These are phyloP conservation scores for Testicularia cyperi DNA, from an alignment of 1,284 basidiomycete species.

Conservation along the genomic window DNA sequence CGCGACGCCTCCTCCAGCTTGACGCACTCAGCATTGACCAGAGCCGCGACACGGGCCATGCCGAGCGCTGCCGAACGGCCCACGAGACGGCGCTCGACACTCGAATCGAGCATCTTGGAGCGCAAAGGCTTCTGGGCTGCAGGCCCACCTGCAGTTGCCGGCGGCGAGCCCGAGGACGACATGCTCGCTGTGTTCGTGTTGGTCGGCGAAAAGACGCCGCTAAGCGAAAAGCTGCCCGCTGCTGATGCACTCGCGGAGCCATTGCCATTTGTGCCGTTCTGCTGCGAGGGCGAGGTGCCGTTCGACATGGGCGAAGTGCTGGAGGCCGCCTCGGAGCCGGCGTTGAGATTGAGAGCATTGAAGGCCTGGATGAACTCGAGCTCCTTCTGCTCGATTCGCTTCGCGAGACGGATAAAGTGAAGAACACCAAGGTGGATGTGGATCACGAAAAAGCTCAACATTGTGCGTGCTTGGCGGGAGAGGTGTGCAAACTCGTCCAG, in stretches of 20 bases:
- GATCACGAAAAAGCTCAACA: slow-evolving; percentile 33
- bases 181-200: background rate
- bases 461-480: slow-evolving; percentile 28
- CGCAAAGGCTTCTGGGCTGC: slow-evolving; percentile 4
- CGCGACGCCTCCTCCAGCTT: slow-evolving; percentile 13
- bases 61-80: slow-evolving; percentile 21
- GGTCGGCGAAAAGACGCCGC: background rate
- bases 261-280: too few relatives aligned
- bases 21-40: slow-evolving; percentile 24
- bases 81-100: slow-evolving; percentile 17
- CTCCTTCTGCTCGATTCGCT: slow-evolving; percentile 34
- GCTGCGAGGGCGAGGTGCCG: slow-evolving; percentile 1
- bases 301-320: slow-evolving; percentile 10
- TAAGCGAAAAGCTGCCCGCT: too few relatives aligned
- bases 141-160: too few relatives aligned
- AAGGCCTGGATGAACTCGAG: slow-evolving; percentile 28
- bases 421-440: slow-evolving; percentile 37
- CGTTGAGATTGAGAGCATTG: slow-evolving; percentile 4
- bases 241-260: too few relatives aligned
- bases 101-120: slow-evolving; percentile 14
- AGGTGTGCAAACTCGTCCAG: slow-evolving; percentile 31
- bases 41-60: slow-evolving; percentile 20
- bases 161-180: slow-evolving; percentile 3
- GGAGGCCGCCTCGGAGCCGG: background rate
- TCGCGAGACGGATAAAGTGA: slow-evolving; percentile 28